A percentile compares a stretch with the other conserved stretches of the same genome.
These are phyloP conservation scores for Ailanthus altissimus DNA, from an alignment of 345 rosid genomes.

Conservation along the genomic window DNA sequence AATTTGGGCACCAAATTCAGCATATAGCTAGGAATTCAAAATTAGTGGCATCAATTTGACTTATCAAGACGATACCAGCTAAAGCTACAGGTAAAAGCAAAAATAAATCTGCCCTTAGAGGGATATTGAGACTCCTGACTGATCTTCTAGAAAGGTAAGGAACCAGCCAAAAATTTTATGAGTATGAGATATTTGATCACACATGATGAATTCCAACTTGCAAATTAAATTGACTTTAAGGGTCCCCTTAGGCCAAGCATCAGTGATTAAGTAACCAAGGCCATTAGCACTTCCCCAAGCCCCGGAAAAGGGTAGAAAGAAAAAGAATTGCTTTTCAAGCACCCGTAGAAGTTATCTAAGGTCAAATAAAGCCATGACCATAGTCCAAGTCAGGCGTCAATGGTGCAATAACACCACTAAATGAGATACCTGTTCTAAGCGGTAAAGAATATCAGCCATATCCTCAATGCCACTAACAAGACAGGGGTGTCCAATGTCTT, in stretches of 20 bases:
- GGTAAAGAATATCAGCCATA: constrained; percentile 66
- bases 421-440: constrained; percentile 65
- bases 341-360: not conserved
- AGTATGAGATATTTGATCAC: not conserved
- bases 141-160: not conserved
- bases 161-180: not conserved
- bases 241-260: not conserved
- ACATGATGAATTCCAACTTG: not conserved
- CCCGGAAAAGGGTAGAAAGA: not conserved
- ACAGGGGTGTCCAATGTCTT: constrained; percentile 62
- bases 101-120: not conserved
- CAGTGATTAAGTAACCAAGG: not conserved
- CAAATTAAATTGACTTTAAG: not conserved
- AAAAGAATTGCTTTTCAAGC: not conserved
- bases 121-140: not conserved
- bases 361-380: not conserved
- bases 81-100: not conserved
- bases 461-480: constrained; percentile 69
- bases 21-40: not conserved
- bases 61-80: not conserved
- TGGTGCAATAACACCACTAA: not conserved
- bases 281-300: not conserved
- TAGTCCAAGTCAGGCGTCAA: not conserved
- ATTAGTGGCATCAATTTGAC: not conserved
- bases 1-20: not conserved